A percentile compares a stretch with the other conserved stretches of the same genome.
Evolutionary conservation across 2,329 filamentous ascomycete species (phyloP).

Genomic region (Chaetomium globosum): DNA sequence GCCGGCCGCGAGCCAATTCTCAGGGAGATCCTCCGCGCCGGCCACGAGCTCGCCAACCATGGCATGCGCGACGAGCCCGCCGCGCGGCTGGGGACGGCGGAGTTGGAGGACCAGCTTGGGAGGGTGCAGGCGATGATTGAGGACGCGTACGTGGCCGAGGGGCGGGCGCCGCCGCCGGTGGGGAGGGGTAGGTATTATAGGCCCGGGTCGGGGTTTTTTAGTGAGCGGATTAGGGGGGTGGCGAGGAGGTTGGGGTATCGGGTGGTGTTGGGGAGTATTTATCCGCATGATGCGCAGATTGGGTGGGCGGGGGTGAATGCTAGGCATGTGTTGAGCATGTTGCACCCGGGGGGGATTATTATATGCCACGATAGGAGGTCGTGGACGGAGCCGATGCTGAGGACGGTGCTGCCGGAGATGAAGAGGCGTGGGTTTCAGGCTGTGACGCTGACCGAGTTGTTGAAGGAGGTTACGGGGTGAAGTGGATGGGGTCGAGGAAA

Average conservation of each 20-base stretch:
- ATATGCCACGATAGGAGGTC: slow-evolving; percentile 81
- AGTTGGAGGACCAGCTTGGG: slow-evolving; percentile 65
- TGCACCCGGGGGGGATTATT: slow-evolving; percentile 74
- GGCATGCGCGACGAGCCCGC: slow-evolving; percentile 86
- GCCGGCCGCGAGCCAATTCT: slow-evolving; percentile 55
- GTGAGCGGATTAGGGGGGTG: slow-evolving; percentile 64
- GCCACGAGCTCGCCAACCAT: slow-evolving; percentile 81
- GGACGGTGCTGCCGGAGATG: slow-evolving; percentile 70
- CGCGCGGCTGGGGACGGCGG: slow-evolving; percentile 58
- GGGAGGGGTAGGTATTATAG: slow-evolving; percentile 65
- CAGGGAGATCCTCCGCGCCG: slow-evolving; percentile 59
- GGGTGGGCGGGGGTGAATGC: slow-evolving; percentile 70
- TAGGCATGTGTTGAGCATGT: slow-evolving; percentile 77
- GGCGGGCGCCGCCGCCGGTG: slow-evolving; percentile 31
- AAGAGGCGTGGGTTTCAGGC: slow-evolving; percentile 69
- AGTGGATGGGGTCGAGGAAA: background rate
- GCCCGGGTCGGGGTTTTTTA: slow-evolving; percentile 85
- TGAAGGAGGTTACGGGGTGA: slow-evolving; percentile 47
- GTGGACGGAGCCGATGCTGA: slow-evolving; percentile 84
- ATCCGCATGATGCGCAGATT: slow-evolving; percentile 91
- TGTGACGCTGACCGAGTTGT: slow-evolving; percentile 69
- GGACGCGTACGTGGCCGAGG: slow-evolving; percentile 56
- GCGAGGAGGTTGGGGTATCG: slow-evolving; percentile 65
- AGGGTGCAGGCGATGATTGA: slow-evolving; percentile 65
- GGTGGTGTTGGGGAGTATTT: slow-evolving; percentile 80